Evolutionary conservation across 306 rosid species (phyloP), one percentile per base, ranked within the genome.

Genomic region (Ormosia emarginata): DNA sequence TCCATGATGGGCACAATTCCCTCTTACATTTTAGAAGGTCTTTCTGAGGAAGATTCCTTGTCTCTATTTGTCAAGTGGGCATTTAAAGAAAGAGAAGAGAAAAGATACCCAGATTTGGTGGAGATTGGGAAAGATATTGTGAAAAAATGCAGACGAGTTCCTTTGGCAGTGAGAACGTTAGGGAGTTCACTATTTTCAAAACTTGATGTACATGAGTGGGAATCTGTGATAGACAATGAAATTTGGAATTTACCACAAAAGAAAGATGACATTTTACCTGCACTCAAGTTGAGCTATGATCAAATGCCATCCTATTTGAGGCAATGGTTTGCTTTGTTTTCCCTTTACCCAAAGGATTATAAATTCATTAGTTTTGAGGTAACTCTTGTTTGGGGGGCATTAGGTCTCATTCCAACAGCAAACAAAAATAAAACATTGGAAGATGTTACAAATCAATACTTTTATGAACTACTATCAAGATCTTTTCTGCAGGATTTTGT

Each of bases 111-210:
- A 3, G 12, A 81, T 0, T 47, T 87, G 6, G 0, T 70, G 8
- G 8, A 53, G 4, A 81, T 85, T 17, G 89, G 82, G 15, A 18
- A 36, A 2, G 73, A 58, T 3, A 78, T 85, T 59, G 85, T 59
- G 14, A 8, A 61, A 6, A 88, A 82, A 61, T 85, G 91, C 47
- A 3, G 29, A n/a, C 86, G 89, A 12, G 66, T 88, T 80, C 91
- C 82, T 0, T 76, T 85, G 61, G 87, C 84, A 0, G 18, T 85
- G 49, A 88, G 82, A 30, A 85, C 89, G 9, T 10, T 88, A 6
- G 91, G 80, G 2, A 59, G 86, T 69, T 61, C 57, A 29, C 13
- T 77, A 2, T 82, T 67, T 5, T 12, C 5, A 1, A 70, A 82
- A 40, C 2, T 9, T 30, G 68, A 71, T 10, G 14, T 1, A 30